Base-by-base conservation (phyloP, 129 eudicot species). In the Lonicera japonica region DNA sequence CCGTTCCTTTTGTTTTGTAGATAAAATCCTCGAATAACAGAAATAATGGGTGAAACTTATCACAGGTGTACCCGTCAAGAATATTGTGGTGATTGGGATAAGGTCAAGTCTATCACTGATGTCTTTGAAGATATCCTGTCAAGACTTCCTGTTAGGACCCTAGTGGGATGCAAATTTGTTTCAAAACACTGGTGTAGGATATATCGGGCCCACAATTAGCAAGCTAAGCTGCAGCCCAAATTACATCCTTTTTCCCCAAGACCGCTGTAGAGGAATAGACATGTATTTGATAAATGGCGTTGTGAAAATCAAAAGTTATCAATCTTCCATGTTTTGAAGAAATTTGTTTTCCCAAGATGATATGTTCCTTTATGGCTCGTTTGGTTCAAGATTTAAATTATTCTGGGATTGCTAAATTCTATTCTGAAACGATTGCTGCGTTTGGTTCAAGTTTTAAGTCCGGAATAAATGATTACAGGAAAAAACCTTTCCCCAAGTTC, bases 331-430 rank as follows among this genome's bases (percentile, higher is more conserved):
- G 34, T 4, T 21, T 63, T 45, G 48, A 43, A 10, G 10, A 54
- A 22, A 17, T 43, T 14, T 4, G 23, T 20, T 4, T 14, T 51
- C 45, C 43, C 0, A 2, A 3, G 11, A 18, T 71, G 47, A 25
- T 63, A 11, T 20, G 39, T 63, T 56, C 70, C 47, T 63, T 71
- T n/a, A n/a, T n/a, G n/a, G n/a, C n/a, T n/a, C n/a, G n/a, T n/a
- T n/a, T n/a, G n/a, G n/a, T n/a, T n/a, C n/a, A n/a, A n/a, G n/a
- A n/a, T n/a, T n/a, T n/a, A n/a, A n/a, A n/a, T n/a, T n/a, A n/a
- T n/a, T n/a, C n/a, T n/a, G n/a, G n/a, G n/a, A n/a, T n/a, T n/a
- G n/a, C n/a, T n/a, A n/a, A n/a, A n/a, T n/a, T n/a, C n/a, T n/a
- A n/a, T n/a, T n/a, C n/a, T n/a, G n/a, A n/a, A n/a, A n/a, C n/a